These are phyloP conservation scores for Raphanus hybrid DNA, from an alignment of 441 rosid species.

Conservation along the genomic window DNA sequence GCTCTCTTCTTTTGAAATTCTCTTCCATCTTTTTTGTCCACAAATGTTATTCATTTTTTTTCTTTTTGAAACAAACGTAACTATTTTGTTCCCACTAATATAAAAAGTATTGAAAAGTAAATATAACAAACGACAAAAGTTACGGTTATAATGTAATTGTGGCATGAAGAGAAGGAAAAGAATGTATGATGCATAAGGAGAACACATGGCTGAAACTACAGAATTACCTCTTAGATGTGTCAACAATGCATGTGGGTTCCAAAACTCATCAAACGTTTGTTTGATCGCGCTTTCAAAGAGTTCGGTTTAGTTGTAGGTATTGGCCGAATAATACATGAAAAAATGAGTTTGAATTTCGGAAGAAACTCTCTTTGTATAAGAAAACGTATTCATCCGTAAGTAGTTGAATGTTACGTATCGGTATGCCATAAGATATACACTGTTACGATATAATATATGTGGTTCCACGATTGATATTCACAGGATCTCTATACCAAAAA, in stretches of 20 bases:
- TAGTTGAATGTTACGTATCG: slow-evolving; percentile 36
- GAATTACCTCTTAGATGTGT: slow-evolving; percentile 7
- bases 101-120: not conserved
- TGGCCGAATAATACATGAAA: slow-evolving; percentile 29
- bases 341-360: slow-evolving; percentile 26
- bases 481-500: slow-evolving; percentile 7
- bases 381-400: slow-evolving; percentile 32
- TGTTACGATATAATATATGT: slow-evolving; percentile 19
- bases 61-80: slow-evolving; percentile 27
- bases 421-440: slow-evolving; percentile 18
- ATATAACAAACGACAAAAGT: slow-evolving; percentile 24
- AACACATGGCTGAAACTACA: slow-evolving; percentile 33
- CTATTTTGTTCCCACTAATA: slow-evolving; percentile 27
- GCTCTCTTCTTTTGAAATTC: not conserved
- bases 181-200: slow-evolving; percentile 27
- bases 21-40: slow-evolving; percentile 20
- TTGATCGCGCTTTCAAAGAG: slow-evolving; percentile 25
- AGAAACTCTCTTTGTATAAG: slow-evolving; percentile 28
- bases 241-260: slow-evolving; percentile 35
- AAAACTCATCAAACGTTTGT: slow-evolving; percentile 14
- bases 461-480: slow-evolving; percentile 5
- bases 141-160: slow-evolving; percentile 28
- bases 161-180: slow-evolving; percentile 20
- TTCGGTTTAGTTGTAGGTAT: slow-evolving; percentile 26
- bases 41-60: slow-evolving; percentile 6